Percentiles rank a stretch among this genome's conserved stretches.
Evolutionary conservation across 768 basidiomycete species (phyloP).

Genomic region (Hygrophoropsis aurantiaca): DNA sequence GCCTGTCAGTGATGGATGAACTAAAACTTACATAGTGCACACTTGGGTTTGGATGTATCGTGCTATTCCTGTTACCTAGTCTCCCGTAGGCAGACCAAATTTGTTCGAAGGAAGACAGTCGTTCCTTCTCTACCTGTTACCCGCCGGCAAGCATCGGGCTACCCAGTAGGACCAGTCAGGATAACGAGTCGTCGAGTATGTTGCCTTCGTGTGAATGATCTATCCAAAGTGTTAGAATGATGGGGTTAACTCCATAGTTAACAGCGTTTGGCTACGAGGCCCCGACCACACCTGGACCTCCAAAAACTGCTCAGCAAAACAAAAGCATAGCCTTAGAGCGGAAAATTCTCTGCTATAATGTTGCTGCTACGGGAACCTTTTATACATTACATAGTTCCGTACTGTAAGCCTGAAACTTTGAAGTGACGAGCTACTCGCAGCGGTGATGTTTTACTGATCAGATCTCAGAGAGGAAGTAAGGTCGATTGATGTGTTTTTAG

Average conservation of each 20-base stretch:
- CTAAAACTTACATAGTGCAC: too few species aligned
- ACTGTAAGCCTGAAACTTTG: too few species aligned
- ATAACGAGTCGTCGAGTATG: slow-evolving; percentile 63
- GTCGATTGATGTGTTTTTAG: too few species aligned
- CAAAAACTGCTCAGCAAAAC: slow-evolving; percentile 47
- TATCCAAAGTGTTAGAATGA: not conserved
- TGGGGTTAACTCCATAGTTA: slow-evolving; percentile 6
- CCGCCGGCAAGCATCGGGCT: slow-evolving; percentile 46
- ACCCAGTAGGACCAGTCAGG: slow-evolving; percentile 47
- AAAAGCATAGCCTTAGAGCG: slow-evolving; percentile 55
- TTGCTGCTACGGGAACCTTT: slow-evolving; percentile 69
- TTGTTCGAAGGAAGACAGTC: too few species aligned
- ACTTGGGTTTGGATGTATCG: slow-evolving; percentile 42
- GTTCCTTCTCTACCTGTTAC: too few species aligned
- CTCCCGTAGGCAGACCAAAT: too few species aligned
- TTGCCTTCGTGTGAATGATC: too few species aligned
- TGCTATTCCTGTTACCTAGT: slow-evolving; percentile 55
- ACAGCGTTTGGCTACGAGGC: slow-evolving; percentile 58
- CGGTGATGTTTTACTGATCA: too few species aligned
- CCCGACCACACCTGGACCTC: slow-evolving; percentile 22
- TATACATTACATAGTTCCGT: too few species aligned
- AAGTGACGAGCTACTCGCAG: too few species aligned
- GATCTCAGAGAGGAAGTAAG: too few species aligned
- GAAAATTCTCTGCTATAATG: slow-evolving; percentile 64
- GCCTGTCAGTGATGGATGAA: too few species aligned